Evolutionary conservation across 2,329 filamentous ascomycete genomes (phyloP).

Genomic region (Ceratocystis diversiconidia): DNA sequence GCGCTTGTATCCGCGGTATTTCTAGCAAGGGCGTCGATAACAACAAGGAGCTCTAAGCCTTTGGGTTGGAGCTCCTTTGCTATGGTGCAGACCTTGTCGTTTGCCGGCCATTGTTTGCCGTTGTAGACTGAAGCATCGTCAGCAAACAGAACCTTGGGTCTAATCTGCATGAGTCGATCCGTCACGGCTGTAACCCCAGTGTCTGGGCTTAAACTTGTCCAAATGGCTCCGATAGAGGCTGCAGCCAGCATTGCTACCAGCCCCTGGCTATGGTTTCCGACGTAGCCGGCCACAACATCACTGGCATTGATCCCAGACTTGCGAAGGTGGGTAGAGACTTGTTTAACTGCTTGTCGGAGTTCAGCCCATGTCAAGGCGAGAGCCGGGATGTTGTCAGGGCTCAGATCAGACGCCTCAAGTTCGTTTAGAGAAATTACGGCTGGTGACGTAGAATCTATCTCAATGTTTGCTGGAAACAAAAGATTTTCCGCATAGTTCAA

Average conservation of each 20-base stretch:
- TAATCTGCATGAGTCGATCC: slow-evolving; percentile 74
- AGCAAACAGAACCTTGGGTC: slow-evolving; percentile 67
- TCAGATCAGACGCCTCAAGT: slow-evolving; percentile 38
- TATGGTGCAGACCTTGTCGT: slow-evolving; percentile 67
- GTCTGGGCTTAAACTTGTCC: slow-evolving; percentile 87
- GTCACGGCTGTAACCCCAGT: slow-evolving; percentile 83
- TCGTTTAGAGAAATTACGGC: slow-evolving; percentile 61
- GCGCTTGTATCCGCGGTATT: slow-evolving; percentile 28
- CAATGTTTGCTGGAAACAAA: slow-evolving; percentile 54
- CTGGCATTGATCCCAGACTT: slow-evolving; percentile 44
- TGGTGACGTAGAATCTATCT: slow-evolving; percentile 56
- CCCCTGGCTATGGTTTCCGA: slow-evolving; percentile 80
- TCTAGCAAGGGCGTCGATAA: slow-evolving; percentile 43
- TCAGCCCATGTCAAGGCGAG: slow-evolving; percentile 47
- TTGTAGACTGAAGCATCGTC: slow-evolving; percentile 88
- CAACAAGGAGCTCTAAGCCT: slow-evolving; percentile 53
- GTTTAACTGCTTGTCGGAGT: slow-evolving; percentile 61
- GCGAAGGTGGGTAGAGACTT: slow-evolving; percentile 56
- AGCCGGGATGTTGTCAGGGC: background rate
- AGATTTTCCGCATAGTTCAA: slow-evolving; percentile 95
- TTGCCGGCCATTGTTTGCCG: slow-evolving; percentile 71
- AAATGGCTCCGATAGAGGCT: slow-evolving; percentile 70
- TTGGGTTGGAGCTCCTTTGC: slow-evolving; percentile 44
- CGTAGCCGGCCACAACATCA: slow-evolving; percentile 55
- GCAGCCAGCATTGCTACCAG: slow-evolving; percentile 78